Base-by-base conservation (phyloP, 2,329 filamentous ascomycete species). In the Davidsoniella australis region DNA sequence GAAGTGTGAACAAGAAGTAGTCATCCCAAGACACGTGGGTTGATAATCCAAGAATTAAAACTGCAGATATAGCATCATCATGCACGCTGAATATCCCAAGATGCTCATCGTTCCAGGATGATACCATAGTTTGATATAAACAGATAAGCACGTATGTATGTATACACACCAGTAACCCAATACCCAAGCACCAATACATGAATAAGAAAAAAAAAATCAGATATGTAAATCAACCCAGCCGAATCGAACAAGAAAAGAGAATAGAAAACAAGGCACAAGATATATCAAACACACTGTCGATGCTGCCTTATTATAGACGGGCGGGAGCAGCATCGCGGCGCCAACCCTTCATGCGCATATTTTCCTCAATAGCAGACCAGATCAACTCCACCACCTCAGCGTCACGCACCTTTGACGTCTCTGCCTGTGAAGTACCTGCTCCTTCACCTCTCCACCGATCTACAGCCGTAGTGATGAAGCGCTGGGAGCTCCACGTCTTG, bases 381-480 rank as follows among this genome's bases (percentile, higher is more conserved):
- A 98, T 85, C 52, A 78, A 72, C 70, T 96, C 91, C 8, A 95
- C 86, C 16, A 93, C 80, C 68, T 96, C 91, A 46, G 88, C 75
- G 65, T 98, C 91, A 57, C 89, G 73, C 79, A 89, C 96, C 10
- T 73, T 69, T 53, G 72, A 73, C 17, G 67, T 64, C 54, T 77
- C 73, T 4, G 69, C 64, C 41, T 46, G 37, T 17, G 46, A 46
- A 17, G 50, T 52, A 2, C 66, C 64, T 1, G 60, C 58, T 23
- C 62, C 59, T 2, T 60, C 61, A 12, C 69, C 68, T 39, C 78
- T 80, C 77, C 82, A 94, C 59, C 89, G 82, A 60, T 96, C 91
- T n/a, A 98, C 75, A 45, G 76, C 75, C 47, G 82, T 82, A 40
- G 74, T 78, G 59, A 86, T 66, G 18, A 98, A 88, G 40, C 84